Evolutionary conservation across 2,329 filamentous ascomycete species (phyloP).

Genomic region (Remersonia thermophila): DNA sequence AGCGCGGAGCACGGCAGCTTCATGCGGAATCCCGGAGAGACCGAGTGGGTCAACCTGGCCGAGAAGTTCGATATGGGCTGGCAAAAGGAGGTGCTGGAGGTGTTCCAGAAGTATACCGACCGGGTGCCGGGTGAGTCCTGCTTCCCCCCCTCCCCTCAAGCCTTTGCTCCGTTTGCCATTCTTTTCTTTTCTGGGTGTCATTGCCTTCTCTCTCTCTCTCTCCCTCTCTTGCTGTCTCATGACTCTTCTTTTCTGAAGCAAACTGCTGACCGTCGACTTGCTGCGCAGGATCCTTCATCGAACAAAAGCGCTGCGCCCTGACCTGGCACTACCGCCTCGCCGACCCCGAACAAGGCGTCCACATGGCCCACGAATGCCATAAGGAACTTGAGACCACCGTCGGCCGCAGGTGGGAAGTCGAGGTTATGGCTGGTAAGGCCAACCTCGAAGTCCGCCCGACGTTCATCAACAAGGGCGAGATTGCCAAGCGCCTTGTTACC

Average conservation of each 20-base stretch:
- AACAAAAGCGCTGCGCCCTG: conserved; percentile 83
- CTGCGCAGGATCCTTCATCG: conserved; percentile 84
- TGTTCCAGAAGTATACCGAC: conserved; percentile 84
- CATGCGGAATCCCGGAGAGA: conserved; percentile 64
- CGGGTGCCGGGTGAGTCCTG: conserved; percentile 59
- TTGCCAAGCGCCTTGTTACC: conserved; percentile 69
- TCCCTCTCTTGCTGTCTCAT: background rate
- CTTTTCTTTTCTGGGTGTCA: background rate
- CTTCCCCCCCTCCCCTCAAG: no score
- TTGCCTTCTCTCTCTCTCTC: no score
- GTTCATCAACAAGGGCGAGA: conserved; percentile 97
- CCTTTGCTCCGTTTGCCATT: background rate
- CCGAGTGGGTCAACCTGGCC: conserved; percentile 79
- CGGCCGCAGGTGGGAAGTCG: conserved; percentile 71
- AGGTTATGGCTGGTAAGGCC: conserved; percentile 94
- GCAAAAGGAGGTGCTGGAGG: conserved; percentile 72
- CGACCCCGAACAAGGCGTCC: conserved; percentile 71
- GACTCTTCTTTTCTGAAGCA: no score
- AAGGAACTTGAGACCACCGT: conserved; percentile 69
- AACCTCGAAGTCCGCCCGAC: conserved; percentile 94
- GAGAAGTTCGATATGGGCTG: conserved; percentile 83
- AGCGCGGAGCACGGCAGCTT: conserved; percentile 97
- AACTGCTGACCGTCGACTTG: no score
- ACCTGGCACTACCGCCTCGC: conserved; percentile 96
- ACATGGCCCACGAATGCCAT: conserved; percentile 70